phyloP scores from a whole-genome alignment of 1,139 yeast genomes.

The Geotrichum klebahnii region DNA sequence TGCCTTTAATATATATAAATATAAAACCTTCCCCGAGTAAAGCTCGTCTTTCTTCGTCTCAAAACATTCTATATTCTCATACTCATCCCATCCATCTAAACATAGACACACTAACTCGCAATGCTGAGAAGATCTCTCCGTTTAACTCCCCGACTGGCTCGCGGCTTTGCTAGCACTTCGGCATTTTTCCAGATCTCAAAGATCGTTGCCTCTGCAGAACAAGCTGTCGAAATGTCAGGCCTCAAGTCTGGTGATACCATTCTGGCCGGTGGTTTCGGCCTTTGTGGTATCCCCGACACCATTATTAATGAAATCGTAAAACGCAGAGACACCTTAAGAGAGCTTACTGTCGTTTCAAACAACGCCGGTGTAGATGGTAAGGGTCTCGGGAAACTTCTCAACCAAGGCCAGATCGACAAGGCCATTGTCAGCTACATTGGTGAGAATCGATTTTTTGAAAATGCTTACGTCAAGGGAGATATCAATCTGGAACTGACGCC shows the following conservation, averaged over 20 bases:
- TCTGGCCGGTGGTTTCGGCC: conserved; percentile 52
- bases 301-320: conserved; percentile 42
- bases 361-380: conserved; percentile 50
- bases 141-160: background rate
- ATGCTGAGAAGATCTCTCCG: background rate
- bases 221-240: conserved; percentile 20
- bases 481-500: conserved; percentile 50
- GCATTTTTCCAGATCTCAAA: conserved; percentile 5
- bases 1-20: no score
- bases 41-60: no score
- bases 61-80: no score
- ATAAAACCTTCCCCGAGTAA: no score
- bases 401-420: conserved; percentile 45
- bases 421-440: conserved; percentile 50
- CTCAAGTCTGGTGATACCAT: conserved; percentile 30
- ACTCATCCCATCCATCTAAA: no score
- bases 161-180: background rate
- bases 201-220: conserved; percentile 13
- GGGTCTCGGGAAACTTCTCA: conserved; percentile 45
- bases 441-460: conserved; percentile 44
- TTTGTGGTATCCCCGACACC: conserved; percentile 49
- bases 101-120: no score
- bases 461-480: conserved; percentile 43
- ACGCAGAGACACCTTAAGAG: conserved; percentile 36
- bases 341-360: conserved; percentile 49